Evolutionary conservation across 108 stramenopile species (phyloP).

Genomic region (Craspedostauros australis): DNA sequence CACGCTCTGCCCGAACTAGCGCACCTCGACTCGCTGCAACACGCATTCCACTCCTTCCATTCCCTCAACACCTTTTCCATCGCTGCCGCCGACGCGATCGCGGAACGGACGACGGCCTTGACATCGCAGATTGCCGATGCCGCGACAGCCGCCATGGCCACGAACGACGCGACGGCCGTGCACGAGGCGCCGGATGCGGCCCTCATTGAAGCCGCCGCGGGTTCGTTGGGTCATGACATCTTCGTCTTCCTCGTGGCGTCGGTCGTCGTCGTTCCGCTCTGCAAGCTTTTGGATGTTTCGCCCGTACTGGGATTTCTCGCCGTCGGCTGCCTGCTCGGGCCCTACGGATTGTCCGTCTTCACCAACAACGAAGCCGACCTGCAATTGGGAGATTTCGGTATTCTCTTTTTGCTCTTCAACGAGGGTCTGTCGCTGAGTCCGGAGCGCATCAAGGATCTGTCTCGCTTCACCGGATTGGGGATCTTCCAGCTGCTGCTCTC

Average conservation of each 20-base stretch:
- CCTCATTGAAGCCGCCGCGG: too few relatives aligned
- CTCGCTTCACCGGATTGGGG: constrained; percentile 49
- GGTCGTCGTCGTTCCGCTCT: constrained; percentile 50
- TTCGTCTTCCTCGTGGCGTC: constrained; percentile 49
- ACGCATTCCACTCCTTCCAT: too few relatives aligned
- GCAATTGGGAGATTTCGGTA: constrained; percentile 67
- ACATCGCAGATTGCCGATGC: too few relatives aligned
- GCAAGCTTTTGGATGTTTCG: constrained; percentile 34
- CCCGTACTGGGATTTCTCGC: constrained; percentile 52
- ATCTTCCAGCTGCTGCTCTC: constrained; percentile 49
- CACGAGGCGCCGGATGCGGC: too few relatives aligned
- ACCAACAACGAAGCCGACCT: constrained; percentile 48
- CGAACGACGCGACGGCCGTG: too few relatives aligned
- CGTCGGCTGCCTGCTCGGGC: constrained; percentile 53
- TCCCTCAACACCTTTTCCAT: too few relatives aligned
- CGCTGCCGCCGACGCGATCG: too few relatives aligned
- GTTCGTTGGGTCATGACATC: constrained; percentile 48
- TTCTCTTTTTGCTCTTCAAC: constrained; percentile 68
- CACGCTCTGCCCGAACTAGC: too few relatives aligned
- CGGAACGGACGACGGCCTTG: too few relatives aligned
- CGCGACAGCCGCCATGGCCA: too few relatives aligned
- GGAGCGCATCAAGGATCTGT: constrained; percentile 48
- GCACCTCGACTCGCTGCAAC: too few relatives aligned
- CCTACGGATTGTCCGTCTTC: constrained; percentile 52
- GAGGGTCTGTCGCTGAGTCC: constrained; percentile 58